phyloP scores from a whole-genome alignment of 2,329 filamentous ascomycete genomes.

The Paecilomyces variotii region DNA sequence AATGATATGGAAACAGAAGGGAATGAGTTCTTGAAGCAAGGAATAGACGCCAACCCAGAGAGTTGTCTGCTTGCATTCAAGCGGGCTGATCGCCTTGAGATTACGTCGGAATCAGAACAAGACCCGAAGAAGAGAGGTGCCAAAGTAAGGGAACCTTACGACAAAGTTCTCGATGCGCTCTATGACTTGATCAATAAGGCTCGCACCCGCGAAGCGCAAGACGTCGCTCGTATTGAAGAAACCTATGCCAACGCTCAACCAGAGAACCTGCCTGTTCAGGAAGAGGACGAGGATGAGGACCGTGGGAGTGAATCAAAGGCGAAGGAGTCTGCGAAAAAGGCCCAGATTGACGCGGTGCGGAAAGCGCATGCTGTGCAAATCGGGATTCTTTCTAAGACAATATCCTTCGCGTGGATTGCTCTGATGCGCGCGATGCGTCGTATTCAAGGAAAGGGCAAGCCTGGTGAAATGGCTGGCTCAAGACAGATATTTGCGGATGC shows the following conservation, averaged over 20 bases:
- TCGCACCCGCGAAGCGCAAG: constrained; percentile 57
- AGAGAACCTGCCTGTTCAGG: constrained; percentile 29
- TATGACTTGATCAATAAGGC: constrained; percentile 74
- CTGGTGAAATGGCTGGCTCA: constrained; percentile 64
- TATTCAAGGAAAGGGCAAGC: constrained; percentile 73
- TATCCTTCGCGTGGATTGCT: constrained; percentile 92
- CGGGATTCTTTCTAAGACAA: constrained; percentile 68
- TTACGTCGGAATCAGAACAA: constrained; percentile 68
- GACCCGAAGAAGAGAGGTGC: constrained; percentile 56
- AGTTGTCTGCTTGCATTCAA: constrained; percentile 85
- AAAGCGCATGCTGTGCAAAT: constrained; percentile 65
- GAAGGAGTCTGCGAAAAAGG: constrained; percentile 44
- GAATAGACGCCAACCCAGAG: constrained; percentile 84
- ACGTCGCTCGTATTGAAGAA: constrained; percentile 48
- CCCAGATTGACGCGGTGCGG: constrained; percentile 50
- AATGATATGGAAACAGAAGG: constrained; percentile 66
- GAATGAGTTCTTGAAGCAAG: constrained; percentile 70
- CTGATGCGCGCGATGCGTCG: constrained; percentile 90
- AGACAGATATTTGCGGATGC: constrained; percentile 86
- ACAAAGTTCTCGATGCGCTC: constrained; percentile 74
- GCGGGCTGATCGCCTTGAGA: constrained; percentile 79
- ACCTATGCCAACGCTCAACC: constrained; percentile 39
- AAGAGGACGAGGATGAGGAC: constrained; percentile 49
- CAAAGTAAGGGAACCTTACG: constrained; percentile 74
- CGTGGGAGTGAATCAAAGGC: constrained; percentile 41